phyloP scores from a whole-genome alignment of 441 rosid genomes.

The Macaranga tanarius region DNA sequence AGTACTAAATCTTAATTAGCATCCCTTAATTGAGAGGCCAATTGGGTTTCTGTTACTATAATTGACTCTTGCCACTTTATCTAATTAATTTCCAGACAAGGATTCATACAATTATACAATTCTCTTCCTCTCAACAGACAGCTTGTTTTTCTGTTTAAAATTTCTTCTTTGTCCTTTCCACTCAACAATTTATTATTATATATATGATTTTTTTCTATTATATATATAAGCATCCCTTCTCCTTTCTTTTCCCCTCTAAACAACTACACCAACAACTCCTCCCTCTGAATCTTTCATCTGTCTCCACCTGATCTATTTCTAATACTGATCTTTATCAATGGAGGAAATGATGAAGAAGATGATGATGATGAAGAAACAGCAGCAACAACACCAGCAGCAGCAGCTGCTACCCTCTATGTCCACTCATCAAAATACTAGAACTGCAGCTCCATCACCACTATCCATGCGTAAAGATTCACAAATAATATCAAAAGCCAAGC shows the following conservation, averaged over 20 bases:
- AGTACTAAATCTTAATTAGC: conserved; percentile 10
- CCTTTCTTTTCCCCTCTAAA: conserved; percentile 23
- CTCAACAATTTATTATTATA: not conserved
- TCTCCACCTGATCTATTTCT: too few species aligned
- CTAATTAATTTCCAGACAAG: conserved; percentile 12
- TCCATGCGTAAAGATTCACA: conserved; percentile 51
- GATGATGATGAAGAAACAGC: conserved; percentile 24
- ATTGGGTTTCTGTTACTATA: not conserved
- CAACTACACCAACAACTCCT: conserved; percentile 45
- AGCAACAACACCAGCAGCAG: not conserved
- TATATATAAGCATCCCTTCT: conserved; percentile 22
- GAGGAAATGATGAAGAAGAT: conserved; percentile 24
- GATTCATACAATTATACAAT: conserved; percentile 4
- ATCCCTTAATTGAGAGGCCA: conserved; percentile 24
- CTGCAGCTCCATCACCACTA: conserved; percentile 37
- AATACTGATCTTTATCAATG: conserved; percentile 22
- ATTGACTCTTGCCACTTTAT: conserved; percentile 25
- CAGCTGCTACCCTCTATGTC: too few species aligned
- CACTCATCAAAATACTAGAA: too few species aligned
- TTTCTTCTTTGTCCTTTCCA: conserved; percentile 13
- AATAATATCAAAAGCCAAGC: conserved; percentile 64
- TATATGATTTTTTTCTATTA: not conserved
- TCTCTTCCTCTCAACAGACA: conserved; percentile 27
- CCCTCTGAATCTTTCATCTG: conserved; percentile 18
- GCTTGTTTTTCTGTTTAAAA: conserved; percentile 30